Base-by-base conservation (phyloP, 2,329 filamentous ascomycete genomes). In the Microcyclospora tardicrescens region DNA sequence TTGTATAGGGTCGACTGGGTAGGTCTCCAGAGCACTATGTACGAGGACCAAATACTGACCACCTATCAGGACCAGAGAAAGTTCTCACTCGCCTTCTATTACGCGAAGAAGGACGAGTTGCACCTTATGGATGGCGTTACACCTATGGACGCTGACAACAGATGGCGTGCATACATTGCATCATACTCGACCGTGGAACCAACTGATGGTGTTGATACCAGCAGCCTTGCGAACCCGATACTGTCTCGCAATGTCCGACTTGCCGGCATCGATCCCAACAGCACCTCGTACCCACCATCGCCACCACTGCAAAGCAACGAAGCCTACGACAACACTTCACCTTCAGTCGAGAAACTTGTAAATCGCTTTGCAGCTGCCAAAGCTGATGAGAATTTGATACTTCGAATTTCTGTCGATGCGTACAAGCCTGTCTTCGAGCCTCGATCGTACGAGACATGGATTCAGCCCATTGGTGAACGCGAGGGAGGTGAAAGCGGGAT, bases 131-230 rank as follows among this genome's bases (percentile, higher is more conserved):
- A 80, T 40, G 79, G 85, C 45, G 72, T 77, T 16, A 71, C 68
- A 37, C 62, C 67, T 3, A 37, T 51, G 12, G 54, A 58, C 37
- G 46, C 42, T 9, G 71, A 77, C 47, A 70, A 71, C 45, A 67
- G 77, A 30, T 98, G 91, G 91, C 84, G 89, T 52, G 93, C 93
- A 64, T 98, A 98, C 58, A 84, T 94, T 41, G 87, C 89, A 13
- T 86, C 87, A 0, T 96, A 83, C 61, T 83, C 85, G 49, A 84
- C 85, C 46, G 74, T 87, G 16, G 85, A 94, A 54, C 83, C 84
- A 2, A 98, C 91, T 0, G 69, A 65, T 38, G 60, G 61, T 33
- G 55, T 69, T 16, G 46, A 52, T 12, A 38, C 41, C 12, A 38
- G 32, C 13, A 34, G 35, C 11, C 39, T 67, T n/a, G 46, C 51